A percentile compares a stretch with the other conserved stretches of the same genome.
Conservation (phyloP, 208 protist genomes). For the Spongospora subterranea region DNA sequence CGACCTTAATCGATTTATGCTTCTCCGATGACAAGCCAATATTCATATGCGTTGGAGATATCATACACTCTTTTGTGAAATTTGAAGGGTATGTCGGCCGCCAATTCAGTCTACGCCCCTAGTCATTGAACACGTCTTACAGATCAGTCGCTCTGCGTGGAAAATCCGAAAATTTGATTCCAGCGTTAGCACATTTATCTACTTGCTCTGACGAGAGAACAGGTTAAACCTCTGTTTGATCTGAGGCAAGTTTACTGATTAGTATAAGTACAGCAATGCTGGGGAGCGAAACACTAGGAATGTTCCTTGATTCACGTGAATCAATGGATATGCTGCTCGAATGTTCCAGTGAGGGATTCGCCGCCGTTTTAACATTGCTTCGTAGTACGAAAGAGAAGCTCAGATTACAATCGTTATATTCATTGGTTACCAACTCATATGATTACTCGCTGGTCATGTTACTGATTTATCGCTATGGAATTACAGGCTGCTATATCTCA, state of each 20-base stretch:
- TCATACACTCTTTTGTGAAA: slow-evolving; percentile 45
- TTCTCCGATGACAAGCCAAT: slow-evolving; percentile 24
- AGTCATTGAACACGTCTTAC: not conserved
- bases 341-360: slow-evolving; percentile 53
- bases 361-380: slow-evolving; percentile 17
- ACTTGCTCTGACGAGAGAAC: slow-evolving; percentile 28
- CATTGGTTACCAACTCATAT: not conserved
- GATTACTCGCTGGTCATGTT: not conserved
- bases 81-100: not conserved
- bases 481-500: slow-evolving; percentile 9
- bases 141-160: slow-evolving; percentile 3
- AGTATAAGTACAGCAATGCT: not conserved
- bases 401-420: slow-evolving; percentile 22
- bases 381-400: slow-evolving; percentile 52
- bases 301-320: slow-evolving; percentile 47
- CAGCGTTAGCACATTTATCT: slow-evolving; percentile 14
- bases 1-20: slow-evolving; percentile 36
- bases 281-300: slow-evolving; percentile 14
- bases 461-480: too few relatives aligned
- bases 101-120: too few relatives aligned
- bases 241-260: not conserved
- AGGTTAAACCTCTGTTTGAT: not conserved
- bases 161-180: slow-evolving; percentile 35
- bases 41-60: slow-evolving; percentile 28
- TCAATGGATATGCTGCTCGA: slow-evolving; percentile 49